Evolutionary conservation across 2,329 filamentous ascomycete genomes (phyloP).

Genomic region (Fonsecaea erecta): DNA sequence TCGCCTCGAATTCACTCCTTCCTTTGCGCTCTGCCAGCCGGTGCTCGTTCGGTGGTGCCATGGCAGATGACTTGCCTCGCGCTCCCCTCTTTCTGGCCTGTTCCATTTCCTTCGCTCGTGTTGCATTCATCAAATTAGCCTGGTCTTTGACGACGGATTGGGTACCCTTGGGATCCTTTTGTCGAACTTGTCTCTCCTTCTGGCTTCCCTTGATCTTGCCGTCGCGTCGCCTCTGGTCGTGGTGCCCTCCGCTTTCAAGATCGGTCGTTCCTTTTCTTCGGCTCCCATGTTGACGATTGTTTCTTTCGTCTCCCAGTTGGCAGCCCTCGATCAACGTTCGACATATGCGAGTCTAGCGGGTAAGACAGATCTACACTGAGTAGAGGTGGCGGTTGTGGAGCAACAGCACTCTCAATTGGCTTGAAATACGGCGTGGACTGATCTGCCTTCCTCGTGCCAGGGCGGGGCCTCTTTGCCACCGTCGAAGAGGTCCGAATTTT

Average conservation of each 20-base stretch:
- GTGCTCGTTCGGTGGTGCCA: too few relatives aligned
- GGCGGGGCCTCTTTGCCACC: not conserved
- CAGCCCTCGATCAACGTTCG: not conserved
- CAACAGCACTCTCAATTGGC: not conserved
- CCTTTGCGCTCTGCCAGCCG: not conserved
- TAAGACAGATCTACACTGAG: not conserved
- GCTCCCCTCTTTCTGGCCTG: not conserved
- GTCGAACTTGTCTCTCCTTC: not conserved
- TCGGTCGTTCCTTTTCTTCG: not conserved
- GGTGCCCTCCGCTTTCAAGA: not conserved
- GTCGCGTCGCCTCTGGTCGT: not conserved
- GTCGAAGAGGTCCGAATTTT: not conserved
- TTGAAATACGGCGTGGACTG: not conserved
- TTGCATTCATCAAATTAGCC: not conserved
- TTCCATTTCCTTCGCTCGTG: not conserved
- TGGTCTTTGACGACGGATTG: not conserved
- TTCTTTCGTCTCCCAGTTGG: not conserved
- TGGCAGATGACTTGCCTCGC: not conserved
- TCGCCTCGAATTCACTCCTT: not conserved
- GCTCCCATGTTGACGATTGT: not conserved
- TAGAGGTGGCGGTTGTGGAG: not conserved
- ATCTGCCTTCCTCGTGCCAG: not conserved
- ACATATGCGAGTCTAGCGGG: not conserved
- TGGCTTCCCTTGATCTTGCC: not conserved
- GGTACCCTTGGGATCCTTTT: not conserved